phyloP scores from a whole-genome alignment of 805 yeast genomes.

The Suhomyces faveliae region DNA sequence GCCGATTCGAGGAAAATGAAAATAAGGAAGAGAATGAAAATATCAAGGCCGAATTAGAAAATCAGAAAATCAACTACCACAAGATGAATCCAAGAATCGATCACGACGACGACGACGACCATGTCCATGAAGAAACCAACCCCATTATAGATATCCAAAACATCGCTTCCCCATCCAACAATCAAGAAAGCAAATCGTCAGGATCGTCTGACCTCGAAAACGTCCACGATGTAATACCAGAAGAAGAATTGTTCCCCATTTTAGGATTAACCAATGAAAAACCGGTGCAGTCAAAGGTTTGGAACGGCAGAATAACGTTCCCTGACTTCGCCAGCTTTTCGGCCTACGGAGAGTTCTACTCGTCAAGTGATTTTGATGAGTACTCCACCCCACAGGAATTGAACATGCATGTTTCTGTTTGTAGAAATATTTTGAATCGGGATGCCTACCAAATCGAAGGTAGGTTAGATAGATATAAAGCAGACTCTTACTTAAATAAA shows the following conservation, averaged over 20 bases:
- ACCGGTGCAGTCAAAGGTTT: constrained; percentile 17
- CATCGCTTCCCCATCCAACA: neutral
- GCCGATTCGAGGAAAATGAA: constrained; percentile 23
- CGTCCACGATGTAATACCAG: constrained; percentile 4
- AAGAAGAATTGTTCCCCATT: constrained; percentile 4
- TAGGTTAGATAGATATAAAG: constrained; percentile 52
- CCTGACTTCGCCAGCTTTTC: constrained; percentile 49
- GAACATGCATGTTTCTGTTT: constrained; percentile 23
- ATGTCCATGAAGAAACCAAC: constrained; percentile 7
- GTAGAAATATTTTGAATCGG: constrained; percentile 28
- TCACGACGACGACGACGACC: constrained; percentile 29
- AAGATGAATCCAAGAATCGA: constrained; percentile 21
- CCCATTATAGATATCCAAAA: constrained; percentile 1
- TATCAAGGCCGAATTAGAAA: constrained; percentile 1
- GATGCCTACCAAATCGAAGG: constrained; percentile 55
- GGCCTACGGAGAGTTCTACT: constrained; percentile 35
- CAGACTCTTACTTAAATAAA: constrained; percentile 54
- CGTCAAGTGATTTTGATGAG: constrained; percentile 24
- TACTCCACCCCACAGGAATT: neutral
- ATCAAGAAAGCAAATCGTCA: constrained; percentile 4
- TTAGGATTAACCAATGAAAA: constrained; percentile 1
- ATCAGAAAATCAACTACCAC: constrained; percentile 10
- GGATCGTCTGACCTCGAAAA: constrained; percentile 9
- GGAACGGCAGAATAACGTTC: constrained; percentile 50
- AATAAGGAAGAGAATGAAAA: neutral